Evolutionary conservation across 73 alveolate species (phyloP), one percentile per base, ranked within the genome.

Genomic region (Paramecium primaurelia): DNA sequence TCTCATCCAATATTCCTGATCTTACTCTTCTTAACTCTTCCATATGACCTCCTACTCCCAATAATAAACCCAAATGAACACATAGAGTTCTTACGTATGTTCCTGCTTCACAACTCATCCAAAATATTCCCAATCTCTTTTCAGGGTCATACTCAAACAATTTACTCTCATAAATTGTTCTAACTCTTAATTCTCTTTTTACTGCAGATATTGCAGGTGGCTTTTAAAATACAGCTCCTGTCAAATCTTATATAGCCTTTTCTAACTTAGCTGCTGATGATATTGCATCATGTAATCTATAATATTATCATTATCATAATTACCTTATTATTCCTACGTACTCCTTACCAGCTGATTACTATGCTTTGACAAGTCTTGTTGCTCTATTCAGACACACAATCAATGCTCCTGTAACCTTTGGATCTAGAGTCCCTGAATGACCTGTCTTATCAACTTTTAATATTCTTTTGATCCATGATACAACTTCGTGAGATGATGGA

Each of bases 31-130:
- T 92, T 44, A 98, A 97, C 93, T 98, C 99, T 95, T 97, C 99
- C 99, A 99, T 99, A 93, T 99, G 99, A 8, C 99, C 99, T 12
- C 99, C 99, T 34, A 97, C 96, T 68, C 99, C 99, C 69, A 98
- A 95, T 88, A 98, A 86, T 59, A 98, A 96, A 40, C 99, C 99
- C 92, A 99, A 88, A 93, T 99, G 99, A 58, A 99, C 99, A 92
- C 99, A 99, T 93, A 97, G 95, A 58, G 99, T 99, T 86, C 99
- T 94, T 25, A 99, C 99, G 96, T 98, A 97, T 68, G 99, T 98
- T 18, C 99, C 99, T 26, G 99, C 99, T 92, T 97, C 99, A 71
- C 99, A 98, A 87, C 98, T 94, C 93, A 94, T 94, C 99, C 99
- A 98, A 93, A 98, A 95, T 80, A 98, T 95, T 58, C 98, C 99